A percentile compares a stretch with the other conserved stretches of the same genome.
These are phyloP conservation scores for Jackrogersella multiformis DNA, from an alignment of 495 filamentous ascomycete species.

Conservation along the genomic window DNA sequence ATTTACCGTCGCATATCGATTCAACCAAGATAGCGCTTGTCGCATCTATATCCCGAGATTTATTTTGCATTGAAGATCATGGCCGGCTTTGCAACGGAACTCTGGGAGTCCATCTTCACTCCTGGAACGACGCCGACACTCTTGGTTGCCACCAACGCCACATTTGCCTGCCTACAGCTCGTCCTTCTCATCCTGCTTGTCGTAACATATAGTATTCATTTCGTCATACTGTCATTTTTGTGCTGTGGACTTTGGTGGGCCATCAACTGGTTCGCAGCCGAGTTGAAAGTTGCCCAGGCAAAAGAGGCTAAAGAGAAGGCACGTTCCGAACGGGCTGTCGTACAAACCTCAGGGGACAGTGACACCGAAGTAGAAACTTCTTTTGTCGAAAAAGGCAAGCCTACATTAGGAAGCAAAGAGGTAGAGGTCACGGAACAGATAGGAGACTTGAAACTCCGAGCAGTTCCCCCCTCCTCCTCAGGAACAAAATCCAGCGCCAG, in stretches of 20 bases:
- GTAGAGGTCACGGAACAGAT: slow-evolving; percentile 49
- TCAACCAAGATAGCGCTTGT: slow-evolving; percentile 18
- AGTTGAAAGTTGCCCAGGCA: slow-evolving; percentile 72
- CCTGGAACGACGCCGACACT: slow-evolving; percentile 89
- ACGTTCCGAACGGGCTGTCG: slow-evolving; percentile 49
- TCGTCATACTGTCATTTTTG: slow-evolving; percentile 78
- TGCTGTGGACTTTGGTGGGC: slow-evolving; percentile 86
- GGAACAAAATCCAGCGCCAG: slow-evolving; percentile 58
- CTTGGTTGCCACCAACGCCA: slow-evolving; percentile 86
- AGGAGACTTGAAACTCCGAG: slow-evolving; percentile 55
- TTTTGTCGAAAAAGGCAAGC: slow-evolving; percentile 41
- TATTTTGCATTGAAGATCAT: slow-evolving; percentile 57
- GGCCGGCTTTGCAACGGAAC: slow-evolving; percentile 80
- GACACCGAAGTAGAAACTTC: slow-evolving; percentile 61
- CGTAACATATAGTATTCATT: slow-evolving; percentile 88
- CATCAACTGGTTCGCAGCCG: slow-evolving; percentile 95
- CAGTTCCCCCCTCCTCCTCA: slow-evolving; percentile 36
- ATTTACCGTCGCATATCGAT: slow-evolving; percentile 35
- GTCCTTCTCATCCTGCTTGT: slow-evolving; percentile 79
- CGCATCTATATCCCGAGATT: slow-evolving; percentile 31
- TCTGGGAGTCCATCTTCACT: slow-evolving; percentile 92
- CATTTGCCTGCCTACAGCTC: slow-evolving; percentile 84
- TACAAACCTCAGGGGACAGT: slow-evolving; percentile 50
- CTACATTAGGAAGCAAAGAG: slow-evolving; percentile 46
- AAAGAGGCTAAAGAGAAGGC: slow-evolving; percentile 70